Base-by-base conservation (phyloP, 306 rosid species). In the Vigna radiata region DNA sequence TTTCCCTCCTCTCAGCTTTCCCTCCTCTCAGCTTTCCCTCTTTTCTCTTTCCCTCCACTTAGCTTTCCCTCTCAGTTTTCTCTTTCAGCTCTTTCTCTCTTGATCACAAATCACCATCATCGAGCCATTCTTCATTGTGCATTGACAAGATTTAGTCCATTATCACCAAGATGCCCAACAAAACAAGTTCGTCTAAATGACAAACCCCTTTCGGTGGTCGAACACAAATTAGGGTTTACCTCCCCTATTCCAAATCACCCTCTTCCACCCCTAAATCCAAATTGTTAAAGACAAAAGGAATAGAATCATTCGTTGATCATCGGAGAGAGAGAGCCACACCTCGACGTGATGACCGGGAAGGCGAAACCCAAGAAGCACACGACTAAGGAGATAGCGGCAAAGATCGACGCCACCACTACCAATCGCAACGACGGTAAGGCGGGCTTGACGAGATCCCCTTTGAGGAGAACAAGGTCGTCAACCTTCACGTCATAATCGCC, bases 321-420 rank as follows among this genome's bases (percentile, higher is more conserved):
- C 37, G 5, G 14, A 6, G 3, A n/a, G 12, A 65, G 6, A 23
- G n/a, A 60, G 19, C 69, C 53, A 2, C 10, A 1, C 8, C 25
- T 43, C 14, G 8, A 4, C 3, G 52, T 68, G 61, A 96, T 92
- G 99, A 96, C 99, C 0, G 99, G 99, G 31, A 96, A 96, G 74
- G 98, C 99, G 15, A 96, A 96, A 96, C 99, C 99, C 10, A 96
- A 96, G 96, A 96, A 96, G 94, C 99, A 96, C 82, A 96, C 99
- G 10, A 97, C 99, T 5, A 96, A 96, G 88, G 99, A 96, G 89
- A 88, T 96, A 83, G 88, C 86, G 0, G 47, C 93, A 8, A 92
- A 96, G 89, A 71, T 91, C 14, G 99, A 96, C 60, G 99, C 99
- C 1, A 98, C 99, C 2, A 85, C 90, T 2, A 96, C 99, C 5